Percentiles rank a stretch among this genome's conserved stretches.
These are phyloP conservation scores for Porodaedalea pini DNA, from an alignment of 1,284 basidiomycete species.

Conservation along the genomic window DNA sequence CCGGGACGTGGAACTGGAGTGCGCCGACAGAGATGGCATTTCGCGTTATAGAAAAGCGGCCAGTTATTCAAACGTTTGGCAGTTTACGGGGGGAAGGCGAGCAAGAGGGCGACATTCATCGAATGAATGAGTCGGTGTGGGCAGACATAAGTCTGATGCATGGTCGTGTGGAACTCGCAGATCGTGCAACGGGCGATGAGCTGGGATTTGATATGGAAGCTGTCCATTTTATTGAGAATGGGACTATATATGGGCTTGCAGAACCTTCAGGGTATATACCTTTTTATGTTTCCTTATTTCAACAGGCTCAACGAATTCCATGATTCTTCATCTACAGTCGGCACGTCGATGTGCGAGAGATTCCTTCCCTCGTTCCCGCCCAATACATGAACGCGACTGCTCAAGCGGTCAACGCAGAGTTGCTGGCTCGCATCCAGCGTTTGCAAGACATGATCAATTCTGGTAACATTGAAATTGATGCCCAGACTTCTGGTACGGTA, in stretches of 20 bases:
- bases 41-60: conserved; percentile 61
- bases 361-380: conserved; percentile 63
- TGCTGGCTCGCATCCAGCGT: conserved; percentile 55
- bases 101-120: conserved; percentile 21
- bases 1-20: conserved; percentile 69
- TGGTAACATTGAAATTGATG: conserved; percentile 53
- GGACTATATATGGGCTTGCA: conserved; percentile 74
- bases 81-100: conserved; percentile 2
- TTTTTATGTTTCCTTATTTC: neutral
- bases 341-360: conserved; percentile 60
- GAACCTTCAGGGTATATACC: conserved; percentile 57
- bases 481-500: conserved; percentile 35
- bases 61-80: conserved; percentile 23
- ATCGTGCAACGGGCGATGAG: conserved; percentile 48
- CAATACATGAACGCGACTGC: conserved; percentile 57
- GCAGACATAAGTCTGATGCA: conserved; percentile 56
- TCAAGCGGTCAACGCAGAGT: conserved; percentile 60
- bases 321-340: conserved; percentile 39
- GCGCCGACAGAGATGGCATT: conserved; percentile 57
- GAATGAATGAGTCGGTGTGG: conserved; percentile 32
- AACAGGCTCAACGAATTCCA: no score
- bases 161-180: conserved; percentile 65
- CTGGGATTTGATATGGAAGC: conserved; percentile 71
- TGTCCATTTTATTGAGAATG: conserved; percentile 73
- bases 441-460: conserved; percentile 60